Percentiles rank a stretch among this genome's conserved stretches.
Conservation (phyloP, 163 green algal species). For the Scenedesmus sp. region DNA sequence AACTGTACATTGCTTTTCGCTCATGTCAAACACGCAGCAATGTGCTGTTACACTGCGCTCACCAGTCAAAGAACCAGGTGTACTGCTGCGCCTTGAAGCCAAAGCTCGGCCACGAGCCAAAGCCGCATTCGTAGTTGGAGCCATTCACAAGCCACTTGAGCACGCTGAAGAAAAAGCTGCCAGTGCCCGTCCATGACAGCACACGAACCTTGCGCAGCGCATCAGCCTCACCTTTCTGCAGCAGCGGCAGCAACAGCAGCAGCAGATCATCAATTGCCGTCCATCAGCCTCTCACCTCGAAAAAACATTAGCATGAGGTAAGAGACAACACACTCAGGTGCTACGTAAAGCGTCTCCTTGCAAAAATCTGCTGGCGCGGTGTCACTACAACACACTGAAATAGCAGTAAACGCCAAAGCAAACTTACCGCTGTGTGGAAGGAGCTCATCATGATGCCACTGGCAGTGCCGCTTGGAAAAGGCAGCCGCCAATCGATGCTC, state of each 20-base stretch:
- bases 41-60: too few species aligned
- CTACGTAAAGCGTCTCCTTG: too few species aligned
- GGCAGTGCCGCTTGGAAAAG: constrained; percentile 35
- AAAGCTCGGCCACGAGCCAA: constrained; percentile 43
- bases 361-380: too few species aligned
- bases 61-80: constrained; percentile 48
- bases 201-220: constrained; percentile 37
- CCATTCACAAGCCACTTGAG: constrained; percentile 47
- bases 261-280: too few species aligned
- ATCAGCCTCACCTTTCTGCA: constrained; percentile 37
- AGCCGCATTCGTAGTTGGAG: constrained; percentile 44
- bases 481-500: constrained; percentile 41
- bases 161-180: constrained; percentile 36
- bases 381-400: too few species aligned
- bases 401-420: too few species aligned
- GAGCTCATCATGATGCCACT: constrained; percentile 40
- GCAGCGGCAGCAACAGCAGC: not conserved
- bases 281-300: too few species aligned
- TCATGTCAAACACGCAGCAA: too few species aligned
- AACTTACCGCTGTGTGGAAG: constrained; percentile 49
- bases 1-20: too few species aligned
- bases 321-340: too few species aligned
- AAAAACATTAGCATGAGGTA: too few species aligned
- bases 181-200: constrained; percentile 22
- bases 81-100: constrained; percentile 36